A percentile compares a stretch with the other conserved stretches of the same genome.
phyloP scores from a whole-genome alignment of 2,329 filamentous ascomycete species.

The Epichloe baconii region DNA sequence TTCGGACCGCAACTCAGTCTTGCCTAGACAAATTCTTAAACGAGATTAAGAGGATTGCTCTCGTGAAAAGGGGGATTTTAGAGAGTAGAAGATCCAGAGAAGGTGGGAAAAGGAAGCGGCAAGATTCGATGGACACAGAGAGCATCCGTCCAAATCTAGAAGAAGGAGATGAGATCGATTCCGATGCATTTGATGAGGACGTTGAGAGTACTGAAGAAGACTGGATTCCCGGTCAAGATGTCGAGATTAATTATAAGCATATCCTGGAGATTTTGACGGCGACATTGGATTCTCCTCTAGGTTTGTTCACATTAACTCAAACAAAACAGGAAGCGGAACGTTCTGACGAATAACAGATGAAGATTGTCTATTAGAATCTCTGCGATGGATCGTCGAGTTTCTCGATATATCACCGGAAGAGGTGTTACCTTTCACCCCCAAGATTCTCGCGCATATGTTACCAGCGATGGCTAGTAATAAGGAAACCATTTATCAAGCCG shows the following conservation, averaged over 20 bases:
- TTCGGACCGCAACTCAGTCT: slow-evolving; percentile 84
- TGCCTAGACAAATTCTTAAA: slow-evolving; percentile 80
- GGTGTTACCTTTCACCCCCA: slow-evolving; percentile 86
- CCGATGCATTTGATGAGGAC: slow-evolving; percentile 43
- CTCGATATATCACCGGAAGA: slow-evolving; percentile 96
- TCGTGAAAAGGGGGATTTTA: slow-evolving; percentile 80
- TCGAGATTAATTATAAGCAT: slow-evolving; percentile 82
- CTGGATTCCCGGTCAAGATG: slow-evolving; percentile 95
- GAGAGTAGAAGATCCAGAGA: slow-evolving; percentile 66
- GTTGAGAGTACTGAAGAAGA: slow-evolving; percentile 67
- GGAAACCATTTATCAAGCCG: slow-evolving; percentile 78
- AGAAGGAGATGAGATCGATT: slow-evolving; percentile 46
- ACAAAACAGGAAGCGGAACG: background rate
- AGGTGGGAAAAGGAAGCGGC: slow-evolving; percentile 55
- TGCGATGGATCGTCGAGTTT: slow-evolving; percentile 93
- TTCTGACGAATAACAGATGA: slow-evolving; percentile 46
- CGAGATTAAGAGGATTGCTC: slow-evolving; percentile 89
- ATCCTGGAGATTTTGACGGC: slow-evolving; percentile 86
- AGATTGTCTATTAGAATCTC: slow-evolving; percentile 77
- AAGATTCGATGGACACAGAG: slow-evolving; percentile 54
- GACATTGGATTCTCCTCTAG: slow-evolving; percentile 71
- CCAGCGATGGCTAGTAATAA: slow-evolving; percentile 89
- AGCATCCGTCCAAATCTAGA: slow-evolving; percentile 46
- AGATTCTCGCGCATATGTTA: slow-evolving; percentile 79
- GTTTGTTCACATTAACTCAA: slow-evolving; percentile 29